Percentiles rank a stretch among this genome's conserved stretches.
Conservation (phyloP, 345 rosid genomes). For the Ailanthus altissimus region DNA sequence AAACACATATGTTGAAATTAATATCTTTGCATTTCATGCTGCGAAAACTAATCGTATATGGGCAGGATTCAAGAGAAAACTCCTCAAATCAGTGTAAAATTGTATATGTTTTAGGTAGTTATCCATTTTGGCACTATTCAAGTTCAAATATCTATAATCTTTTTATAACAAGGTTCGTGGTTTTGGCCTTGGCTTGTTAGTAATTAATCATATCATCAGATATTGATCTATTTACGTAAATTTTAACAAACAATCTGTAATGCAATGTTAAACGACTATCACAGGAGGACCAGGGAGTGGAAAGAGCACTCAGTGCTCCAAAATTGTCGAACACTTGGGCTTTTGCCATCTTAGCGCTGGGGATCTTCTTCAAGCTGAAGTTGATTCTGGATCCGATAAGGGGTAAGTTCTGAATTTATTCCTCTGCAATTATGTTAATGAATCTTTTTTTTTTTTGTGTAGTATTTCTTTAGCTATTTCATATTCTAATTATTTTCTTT, state of each 20-base stretch:
- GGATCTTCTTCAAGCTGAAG: conserved; percentile 39
- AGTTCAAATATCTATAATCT: background rate
- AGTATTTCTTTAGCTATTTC: rapidly evolving
- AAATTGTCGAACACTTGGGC: conserved; percentile 27
- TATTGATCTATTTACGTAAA: background rate
- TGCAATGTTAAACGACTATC: background rate
- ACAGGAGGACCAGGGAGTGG: conserved; percentile 38
- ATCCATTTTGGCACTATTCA: background rate
- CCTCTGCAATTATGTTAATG: too few species aligned
- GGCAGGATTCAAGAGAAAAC: conserved; percentile 21
- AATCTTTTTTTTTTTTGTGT: too few species aligned
- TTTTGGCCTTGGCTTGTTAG: too few species aligned
- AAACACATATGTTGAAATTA: background rate
- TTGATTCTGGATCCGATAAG: conserved; percentile 36
- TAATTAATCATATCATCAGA: too few species aligned
- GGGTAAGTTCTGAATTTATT: conserved; percentile 20
- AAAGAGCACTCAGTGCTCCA: conserved; percentile 41
- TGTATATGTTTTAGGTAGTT: conserved; percentile 20
- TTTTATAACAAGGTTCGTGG: background rate
- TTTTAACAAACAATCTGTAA: background rate
- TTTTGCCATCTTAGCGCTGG: conserved; percentile 36
- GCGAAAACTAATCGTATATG: background rate
- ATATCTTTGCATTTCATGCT: too few species aligned
- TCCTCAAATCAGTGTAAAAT: conserved; percentile 9
- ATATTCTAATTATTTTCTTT: too few species aligned